Conservation (phyloP, 176 grass and related monocot genomes). For the Rhipidocladum racemiflorum region DNA sequence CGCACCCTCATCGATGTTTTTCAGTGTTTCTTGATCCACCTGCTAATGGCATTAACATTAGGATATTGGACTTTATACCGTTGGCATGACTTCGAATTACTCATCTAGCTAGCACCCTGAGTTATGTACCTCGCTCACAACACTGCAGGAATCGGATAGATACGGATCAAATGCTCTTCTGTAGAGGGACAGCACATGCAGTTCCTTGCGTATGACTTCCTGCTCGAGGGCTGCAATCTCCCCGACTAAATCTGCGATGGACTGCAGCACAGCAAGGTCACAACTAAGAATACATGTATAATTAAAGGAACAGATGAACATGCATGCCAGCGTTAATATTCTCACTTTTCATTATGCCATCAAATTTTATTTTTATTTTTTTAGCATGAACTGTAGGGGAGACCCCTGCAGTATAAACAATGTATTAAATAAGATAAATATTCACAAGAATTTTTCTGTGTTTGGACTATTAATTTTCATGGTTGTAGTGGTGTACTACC, state of each 20-base stretch:
- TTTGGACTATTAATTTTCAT: not conserved
- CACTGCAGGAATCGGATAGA: slow-evolving; percentile 43
- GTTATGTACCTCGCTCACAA: slow-evolving; percentile 36
- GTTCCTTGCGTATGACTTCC: slow-evolving; percentile 72
- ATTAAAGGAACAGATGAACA: not conserved
- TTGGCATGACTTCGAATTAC: not conserved
- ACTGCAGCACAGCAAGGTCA: slow-evolving; percentile 49
- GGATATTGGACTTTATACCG: not conserved
- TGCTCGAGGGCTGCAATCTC: slow-evolving; percentile 90
- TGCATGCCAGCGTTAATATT: not conserved
- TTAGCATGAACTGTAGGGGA: too few relatives aligned
- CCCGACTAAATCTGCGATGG: slow-evolving; percentile 60
- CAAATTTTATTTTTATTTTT: not conserved
- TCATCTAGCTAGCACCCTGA: not conserved
- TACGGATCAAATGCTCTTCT: slow-evolving; percentile 78
- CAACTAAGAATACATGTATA: slow-evolving; percentile 23
- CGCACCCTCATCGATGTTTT: slow-evolving; percentile 35
- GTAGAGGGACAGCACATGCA: slow-evolving; percentile 78
- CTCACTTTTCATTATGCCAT: slow-evolving; percentile 2
- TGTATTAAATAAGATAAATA: too few relatives aligned
- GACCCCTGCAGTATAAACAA: too few relatives aligned
- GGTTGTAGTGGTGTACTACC: not conserved
- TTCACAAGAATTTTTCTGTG: too few relatives aligned
- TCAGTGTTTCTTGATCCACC: slow-evolving; percentile 41
- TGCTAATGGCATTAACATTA: slow-evolving; percentile 28